A percentile compares a stretch with the other conserved stretches of the same genome.
phyloP scores from a whole-genome alignment of 2,329 filamentous ascomycete genomes.

The Berkeleyomyces rouxiae region DNA sequence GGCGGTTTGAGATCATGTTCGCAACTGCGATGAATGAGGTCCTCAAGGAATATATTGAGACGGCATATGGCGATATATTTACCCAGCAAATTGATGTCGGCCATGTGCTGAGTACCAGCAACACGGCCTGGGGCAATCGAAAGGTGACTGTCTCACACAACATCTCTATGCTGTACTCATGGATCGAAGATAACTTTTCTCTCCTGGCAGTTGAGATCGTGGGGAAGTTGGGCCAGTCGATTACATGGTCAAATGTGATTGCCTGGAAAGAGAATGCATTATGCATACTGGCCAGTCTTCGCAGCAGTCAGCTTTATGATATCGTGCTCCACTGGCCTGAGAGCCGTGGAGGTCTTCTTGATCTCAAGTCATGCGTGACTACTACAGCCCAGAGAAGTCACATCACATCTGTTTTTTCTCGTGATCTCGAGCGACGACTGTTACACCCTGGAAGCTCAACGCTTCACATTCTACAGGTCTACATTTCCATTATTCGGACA shows the following conservation, averaged over 20 bases:
- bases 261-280: conserved; percentile 57
- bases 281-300: conserved; percentile 48
- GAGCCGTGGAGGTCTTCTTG: conserved; percentile 54
- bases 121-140: neutral
- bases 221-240: conserved; percentile 26
- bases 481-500: conserved; percentile 63
- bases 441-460: conserved; percentile 64
- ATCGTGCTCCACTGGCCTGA: conserved; percentile 62
- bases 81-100: conserved; percentile 1
- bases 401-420: conserved; percentile 52
- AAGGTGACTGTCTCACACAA: conserved; percentile 1
- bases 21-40: conserved; percentile 2
- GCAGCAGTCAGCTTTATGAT: conserved; percentile 60
- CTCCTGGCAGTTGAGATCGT: conserved; percentile 48
- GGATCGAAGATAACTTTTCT: conserved; percentile 52
- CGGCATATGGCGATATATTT: neutral
- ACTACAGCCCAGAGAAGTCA: conserved; percentile 51
- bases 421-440: conserved; percentile 46
- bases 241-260: conserved; percentile 41
- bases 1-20: conserved; percentile 5
- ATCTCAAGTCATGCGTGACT: conserved; percentile 54
- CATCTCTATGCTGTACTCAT: conserved; percentile 24
- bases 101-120: neutral
- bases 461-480: conserved; percentile 57
- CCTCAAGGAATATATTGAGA: conserved; percentile 3